Base-by-base conservation (phyloP, 768 basidiomycete species). In the Omphalotus guepiniiformis region DNA sequence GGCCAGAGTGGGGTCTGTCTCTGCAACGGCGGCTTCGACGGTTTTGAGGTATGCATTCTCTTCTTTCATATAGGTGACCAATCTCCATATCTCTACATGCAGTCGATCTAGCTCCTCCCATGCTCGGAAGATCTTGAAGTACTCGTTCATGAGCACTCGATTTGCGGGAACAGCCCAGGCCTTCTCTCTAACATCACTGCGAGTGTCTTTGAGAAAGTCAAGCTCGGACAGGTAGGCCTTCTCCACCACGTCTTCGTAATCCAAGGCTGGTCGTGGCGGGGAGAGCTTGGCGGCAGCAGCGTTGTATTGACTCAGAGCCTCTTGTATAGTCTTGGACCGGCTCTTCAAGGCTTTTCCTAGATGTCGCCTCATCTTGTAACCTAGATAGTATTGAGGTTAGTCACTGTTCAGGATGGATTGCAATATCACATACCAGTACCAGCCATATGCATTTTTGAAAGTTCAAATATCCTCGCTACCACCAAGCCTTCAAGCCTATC, bases 331-430 rank as follows among this genome's bases (percentile, higher is more conserved):
- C 7, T 11, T 30, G 13, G 26, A 29, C 27, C 42, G 12, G 6
- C 16, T 43, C 42, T 32, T 36, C 6, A 65, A 49, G 0, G 62
- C 57, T 23, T 53, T 58, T 6, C 48, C 47, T 22, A 65, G 60
- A 43, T 65, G 62, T 25, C 54, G 60, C 2, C 57, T 32, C 6
- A 66, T 47, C 18, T 59, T 61, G 51, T 66, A 67, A 6, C 63
- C 65, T 65, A 39, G 13, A 21, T 6, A 26, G 15, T 21, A 16
- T 42, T 15, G 3, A 12, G 32, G 9, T 21, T 12, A 12, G 37
- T 41, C 11, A 16, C 34, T 15, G 4, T 43, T 27, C 19, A 12
- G 9, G 6, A 13, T 37, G 42, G 30, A 16, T 25, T 13, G 4
- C 19, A n/a, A 41, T 30, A 19, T 40, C 19, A 45, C 62, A 32